A percentile compares a stretch with the other conserved stretches of the same genome.
Evolutionary conservation across 108 stramenopile genomes (phyloP).

Genomic region (Pseudonitzschia delicatissima): DNA sequence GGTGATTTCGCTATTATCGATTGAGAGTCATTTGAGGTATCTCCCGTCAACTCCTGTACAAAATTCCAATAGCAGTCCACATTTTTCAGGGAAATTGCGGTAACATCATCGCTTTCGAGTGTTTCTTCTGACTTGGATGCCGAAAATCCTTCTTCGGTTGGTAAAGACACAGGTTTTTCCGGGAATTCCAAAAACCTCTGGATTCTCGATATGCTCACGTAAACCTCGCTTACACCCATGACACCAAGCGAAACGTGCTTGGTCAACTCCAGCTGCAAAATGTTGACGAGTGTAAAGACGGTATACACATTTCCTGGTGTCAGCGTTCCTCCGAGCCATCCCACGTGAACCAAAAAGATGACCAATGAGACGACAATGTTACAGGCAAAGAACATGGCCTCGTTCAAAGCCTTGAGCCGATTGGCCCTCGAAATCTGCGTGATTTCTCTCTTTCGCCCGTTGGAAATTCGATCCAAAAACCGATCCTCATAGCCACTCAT

Average conservation of each 20-base stretch:
- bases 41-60: not conserved
- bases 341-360: conserved; percentile 63
- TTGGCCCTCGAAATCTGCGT: conserved; percentile 66
- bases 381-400: conserved; percentile 76
- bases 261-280: conserved; percentile 82
- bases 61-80: conserved; percentile 51
- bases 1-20: not conserved
- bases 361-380: conserved; percentile 57
- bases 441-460: conserved; percentile 60
- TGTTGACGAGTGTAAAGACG: conserved; percentile 70
- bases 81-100: conserved; percentile 20
- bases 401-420: conserved; percentile 73
- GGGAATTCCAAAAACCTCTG: conserved; percentile 69
- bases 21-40: not conserved
- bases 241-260: conserved; percentile 84
- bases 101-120: not conserved
- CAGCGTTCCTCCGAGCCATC: conserved; percentile 37
- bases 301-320: conserved; percentile 69
- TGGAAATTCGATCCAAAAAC: conserved; percentile 65
- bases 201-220: conserved; percentile 58
- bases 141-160: not conserved
- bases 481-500: conserved; percentile 77
- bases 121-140: not conserved
- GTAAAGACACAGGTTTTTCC: not conserved
- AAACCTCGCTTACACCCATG: conserved; percentile 73